phyloP scores from a whole-genome alignment of 352 stramenopile species.

The Chloridella minuta region DNA sequence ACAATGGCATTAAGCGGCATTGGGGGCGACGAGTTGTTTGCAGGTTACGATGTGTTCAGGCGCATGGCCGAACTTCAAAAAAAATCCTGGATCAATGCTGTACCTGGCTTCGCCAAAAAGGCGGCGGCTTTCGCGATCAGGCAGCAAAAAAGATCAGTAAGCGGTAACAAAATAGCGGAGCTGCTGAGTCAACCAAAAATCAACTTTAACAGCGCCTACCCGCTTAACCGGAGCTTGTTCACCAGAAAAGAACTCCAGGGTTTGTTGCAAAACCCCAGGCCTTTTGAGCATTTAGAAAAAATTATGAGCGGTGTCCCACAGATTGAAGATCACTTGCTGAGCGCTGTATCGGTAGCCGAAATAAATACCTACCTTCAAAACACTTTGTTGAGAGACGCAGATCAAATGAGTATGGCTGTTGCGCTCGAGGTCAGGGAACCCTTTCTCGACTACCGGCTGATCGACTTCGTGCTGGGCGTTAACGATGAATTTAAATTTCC shows the following conservation, averaged over 20 bases:
- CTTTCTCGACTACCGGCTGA: neutral
- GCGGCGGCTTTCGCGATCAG: neutral
- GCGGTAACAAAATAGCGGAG: neutral
- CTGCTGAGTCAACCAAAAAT: neutral
- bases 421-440: neutral
- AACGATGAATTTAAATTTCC: neutral
- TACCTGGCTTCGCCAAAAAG: neutral
- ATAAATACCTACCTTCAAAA: neutral
- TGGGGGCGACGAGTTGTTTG: neutral
- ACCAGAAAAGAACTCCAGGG: neutral
- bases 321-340: slow-evolving; percentile 1
- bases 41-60: neutral
- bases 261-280: neutral
- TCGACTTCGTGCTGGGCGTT: neutral
- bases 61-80: neutral
- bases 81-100: neutral
- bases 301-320: neutral
- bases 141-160: neutral
- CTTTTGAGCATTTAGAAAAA: neutral
- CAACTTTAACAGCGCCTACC: neutral
- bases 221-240: neutral
- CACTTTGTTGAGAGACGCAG: neutral
- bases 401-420: neutral
- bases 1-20: neutral
- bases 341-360: neutral